A percentile compares a stretch with the other conserved stretches of the same genome.
phyloP scores from a whole-genome alignment of 2,329 filamentous ascomycete genomes.

The Apiospora arundinis region DNA sequence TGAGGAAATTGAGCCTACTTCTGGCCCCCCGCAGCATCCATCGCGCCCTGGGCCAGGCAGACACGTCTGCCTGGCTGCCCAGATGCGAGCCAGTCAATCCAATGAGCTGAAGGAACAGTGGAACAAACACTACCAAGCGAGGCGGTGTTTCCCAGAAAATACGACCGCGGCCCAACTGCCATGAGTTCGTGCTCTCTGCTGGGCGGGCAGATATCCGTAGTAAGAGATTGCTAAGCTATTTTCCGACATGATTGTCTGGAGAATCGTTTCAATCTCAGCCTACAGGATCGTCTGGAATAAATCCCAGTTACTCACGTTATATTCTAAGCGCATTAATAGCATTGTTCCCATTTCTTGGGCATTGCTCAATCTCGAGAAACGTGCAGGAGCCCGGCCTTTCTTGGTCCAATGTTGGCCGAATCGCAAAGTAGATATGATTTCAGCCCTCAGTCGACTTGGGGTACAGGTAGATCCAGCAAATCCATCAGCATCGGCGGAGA shows the following conservation, averaged over 20 bases:
- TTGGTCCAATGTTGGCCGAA: neutral
- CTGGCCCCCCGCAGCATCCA: neutral
- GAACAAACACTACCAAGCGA: neutral
- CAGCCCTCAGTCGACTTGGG: slow-evolving; percentile 5
- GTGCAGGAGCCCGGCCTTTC: neutral
- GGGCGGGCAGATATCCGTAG: neutral
- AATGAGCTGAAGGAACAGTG: neutral
- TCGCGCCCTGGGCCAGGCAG: neutral
- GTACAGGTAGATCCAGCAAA: neutral
- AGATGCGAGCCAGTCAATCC: neutral
- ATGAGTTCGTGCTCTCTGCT: neutral
- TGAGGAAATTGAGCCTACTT: neutral
- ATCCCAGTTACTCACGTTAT: neutral
- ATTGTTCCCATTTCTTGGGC: neutral
- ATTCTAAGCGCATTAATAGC: neutral
- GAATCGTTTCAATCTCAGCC: neutral
- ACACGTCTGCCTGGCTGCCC: neutral
- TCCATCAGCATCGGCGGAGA: neutral
- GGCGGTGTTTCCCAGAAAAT: neutral
- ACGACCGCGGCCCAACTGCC: neutral
- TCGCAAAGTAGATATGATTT: neutral
- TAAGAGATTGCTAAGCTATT: neutral
- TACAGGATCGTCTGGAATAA: neutral
- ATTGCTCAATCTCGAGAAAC: neutral
- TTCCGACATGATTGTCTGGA: neutral